Percentiles rank a stretch among this genome's conserved stretches.
Evolutionary conservation across 306 rosid species (phyloP).

Genomic region (Medicago arabica): DNA sequence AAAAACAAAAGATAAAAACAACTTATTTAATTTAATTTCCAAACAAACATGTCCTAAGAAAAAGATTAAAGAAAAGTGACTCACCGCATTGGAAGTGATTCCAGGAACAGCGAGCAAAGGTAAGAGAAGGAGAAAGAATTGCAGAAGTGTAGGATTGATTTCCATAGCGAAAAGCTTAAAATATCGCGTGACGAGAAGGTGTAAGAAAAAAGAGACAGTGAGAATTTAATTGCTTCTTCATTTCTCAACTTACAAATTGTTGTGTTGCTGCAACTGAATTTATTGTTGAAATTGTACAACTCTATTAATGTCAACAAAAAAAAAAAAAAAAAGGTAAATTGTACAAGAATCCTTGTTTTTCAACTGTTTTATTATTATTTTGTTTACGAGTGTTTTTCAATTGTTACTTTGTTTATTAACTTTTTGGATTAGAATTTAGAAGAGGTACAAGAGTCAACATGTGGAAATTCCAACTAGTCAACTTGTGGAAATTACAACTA

Average conservation of each 20-base stretch:
- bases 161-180: conserved; percentile 28
- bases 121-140: conserved; percentile 34
- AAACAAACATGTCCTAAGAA: too few relatives aligned
- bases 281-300: neutral
- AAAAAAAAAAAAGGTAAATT: too few relatives aligned
- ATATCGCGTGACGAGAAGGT: neutral
- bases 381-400: too few relatives aligned
- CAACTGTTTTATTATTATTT: too few relatives aligned
- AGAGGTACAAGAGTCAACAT: too few relatives aligned
- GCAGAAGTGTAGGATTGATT: conserved; percentile 23
- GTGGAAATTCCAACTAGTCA: too few relatives aligned
- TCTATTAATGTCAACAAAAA: neutral
- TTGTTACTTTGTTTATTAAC: too few relatives aligned
- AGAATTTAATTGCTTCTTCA: neutral
- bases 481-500: too few relatives aligned
- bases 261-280: neutral
- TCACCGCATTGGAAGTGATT: conserved; percentile 44
- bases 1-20: neutral
- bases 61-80: too few relatives aligned
- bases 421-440: too few relatives aligned
- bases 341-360: too few relatives aligned
- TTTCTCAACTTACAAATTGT: neutral
- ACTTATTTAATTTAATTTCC: too few relatives aligned
- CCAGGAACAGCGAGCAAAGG: conserved; percentile 30
- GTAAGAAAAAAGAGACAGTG: neutral